Percentiles rank a stretch among this genome's conserved stretches.
Conservation (phyloP, 352 stramenopile species). For the Phytophthora chlamydospora region DNA sequence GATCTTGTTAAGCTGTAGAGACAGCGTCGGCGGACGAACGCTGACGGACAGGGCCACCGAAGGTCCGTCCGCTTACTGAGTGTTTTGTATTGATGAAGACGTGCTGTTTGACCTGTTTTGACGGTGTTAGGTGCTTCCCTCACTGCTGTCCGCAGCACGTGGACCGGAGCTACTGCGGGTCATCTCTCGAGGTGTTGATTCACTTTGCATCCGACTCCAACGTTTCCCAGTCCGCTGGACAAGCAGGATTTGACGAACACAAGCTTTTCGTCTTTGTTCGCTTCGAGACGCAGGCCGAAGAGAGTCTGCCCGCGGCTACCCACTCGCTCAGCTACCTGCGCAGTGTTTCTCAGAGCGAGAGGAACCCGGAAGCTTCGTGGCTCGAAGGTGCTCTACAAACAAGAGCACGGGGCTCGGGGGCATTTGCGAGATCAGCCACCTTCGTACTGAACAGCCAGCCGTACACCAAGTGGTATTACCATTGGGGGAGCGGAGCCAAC, state of each 20-base stretch:
- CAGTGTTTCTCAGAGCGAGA: constrained; percentile 55
- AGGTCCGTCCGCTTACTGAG: no score
- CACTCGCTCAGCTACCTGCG: constrained; percentile 27
- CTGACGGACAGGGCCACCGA: no score
- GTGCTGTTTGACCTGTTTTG: no score
- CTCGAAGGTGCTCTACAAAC: constrained; percentile 49
- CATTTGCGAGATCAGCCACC: constrained; percentile 9
- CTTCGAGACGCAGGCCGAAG: constrained; percentile 41
- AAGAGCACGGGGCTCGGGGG: constrained; percentile 11
- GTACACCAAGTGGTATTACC: constrained; percentile 66
- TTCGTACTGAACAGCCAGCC: constrained; percentile 56
- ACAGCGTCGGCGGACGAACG: no score
- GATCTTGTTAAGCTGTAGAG: no score
- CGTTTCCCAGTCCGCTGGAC: neutral
- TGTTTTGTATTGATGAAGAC: neutral
- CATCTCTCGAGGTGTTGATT: constrained; percentile 47
- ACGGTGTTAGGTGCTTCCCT: constrained; percentile 38
- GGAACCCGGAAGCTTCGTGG: constrained; percentile 65
- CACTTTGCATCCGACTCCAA: constrained; percentile 2
- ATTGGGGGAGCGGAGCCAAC: constrained; percentile 66
- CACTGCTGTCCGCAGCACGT: constrained; percentile 65
- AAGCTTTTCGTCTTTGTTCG: constrained; percentile 39
- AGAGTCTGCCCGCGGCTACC: constrained; percentile 4
- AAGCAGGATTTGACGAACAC: constrained; percentile 26
- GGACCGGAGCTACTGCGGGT: constrained; percentile 62